phyloP scores from a whole-genome alignment of 1,139 yeast genomes.

The Magnusiomyces fungicola region DNA sequence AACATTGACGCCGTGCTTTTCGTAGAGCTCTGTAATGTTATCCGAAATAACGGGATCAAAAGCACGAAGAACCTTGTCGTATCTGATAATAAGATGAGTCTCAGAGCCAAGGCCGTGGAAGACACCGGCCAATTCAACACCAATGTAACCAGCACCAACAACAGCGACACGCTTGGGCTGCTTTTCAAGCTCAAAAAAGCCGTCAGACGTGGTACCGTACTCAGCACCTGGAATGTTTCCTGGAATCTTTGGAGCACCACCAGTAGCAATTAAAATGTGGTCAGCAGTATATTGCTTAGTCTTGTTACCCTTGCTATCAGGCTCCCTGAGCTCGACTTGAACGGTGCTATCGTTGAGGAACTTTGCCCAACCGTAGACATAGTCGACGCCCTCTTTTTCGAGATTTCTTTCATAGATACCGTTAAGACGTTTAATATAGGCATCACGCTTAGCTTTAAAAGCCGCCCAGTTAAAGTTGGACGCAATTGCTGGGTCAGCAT shows the following conservation, averaged over 20 bases:
- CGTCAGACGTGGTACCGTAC: conserved; percentile 82
- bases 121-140: conserved; percentile 90
- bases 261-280: conserved; percentile 82
- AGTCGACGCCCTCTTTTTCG: conserved; percentile 82
- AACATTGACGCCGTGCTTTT: conserved; percentile 69
- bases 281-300: conserved; percentile 67
- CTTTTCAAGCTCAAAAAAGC: conserved; percentile 68
- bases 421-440: conserved; percentile 76
- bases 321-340: conserved; percentile 52
- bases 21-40: conserved; percentile 72
- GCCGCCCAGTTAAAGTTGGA: conserved; percentile 69
- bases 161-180: conserved; percentile 92
- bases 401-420: conserved; percentile 89
- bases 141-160: conserved; percentile 98
- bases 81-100: conserved; percentile 81
- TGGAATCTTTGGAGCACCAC: conserved; percentile 79
- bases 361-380: conserved; percentile 78
- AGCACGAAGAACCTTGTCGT: conserved; percentile 78
- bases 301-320: conserved; percentile 34
- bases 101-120: conserved; percentile 85
- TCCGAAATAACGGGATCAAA: conserved; percentile 79
- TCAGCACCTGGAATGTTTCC: conserved; percentile 69
- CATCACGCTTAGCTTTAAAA: conserved; percentile 84
- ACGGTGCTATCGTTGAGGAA: conserved; percentile 49
- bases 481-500: conserved; percentile 38